Evolutionary conservation across 371 early-diverging fungal genomes (phyloP).

Genomic region (Rhizopus sp.): DNA sequence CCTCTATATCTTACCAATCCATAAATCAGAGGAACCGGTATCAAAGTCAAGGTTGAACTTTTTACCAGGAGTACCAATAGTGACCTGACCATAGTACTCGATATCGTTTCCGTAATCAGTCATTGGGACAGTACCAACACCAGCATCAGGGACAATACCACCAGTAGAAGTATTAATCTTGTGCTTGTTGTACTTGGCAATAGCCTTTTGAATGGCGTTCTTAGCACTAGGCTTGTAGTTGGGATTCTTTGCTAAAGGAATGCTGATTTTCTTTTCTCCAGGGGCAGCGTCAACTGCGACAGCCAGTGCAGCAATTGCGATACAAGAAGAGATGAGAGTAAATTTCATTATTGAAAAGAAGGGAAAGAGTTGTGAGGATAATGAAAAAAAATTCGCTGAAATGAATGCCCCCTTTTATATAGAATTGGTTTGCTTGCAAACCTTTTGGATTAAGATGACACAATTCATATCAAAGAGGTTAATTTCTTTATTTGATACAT

Average conservation of each 20-base stretch:
- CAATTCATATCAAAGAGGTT: too few species aligned
- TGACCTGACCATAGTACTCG: conserved; percentile 60
- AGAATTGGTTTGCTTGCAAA: not conserved
- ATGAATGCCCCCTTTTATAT: conserved; percentile 2
- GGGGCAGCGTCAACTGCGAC: conserved; percentile 17
- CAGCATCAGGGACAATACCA: conserved; percentile 9
- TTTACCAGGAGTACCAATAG: conserved; percentile 73
- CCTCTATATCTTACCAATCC: conserved; percentile 44
- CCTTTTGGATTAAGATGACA: too few species aligned
- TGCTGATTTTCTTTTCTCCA: conserved; percentile 7
- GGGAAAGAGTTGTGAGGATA: conserved; percentile 1
- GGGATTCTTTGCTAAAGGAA: conserved; percentile 20
- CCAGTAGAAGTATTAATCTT: not conserved
- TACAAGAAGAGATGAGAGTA: conserved; percentile 15
- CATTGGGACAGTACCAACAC: conserved; percentile 19
- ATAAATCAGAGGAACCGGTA: conserved; percentile 74
- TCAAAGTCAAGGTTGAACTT: conserved; percentile 69
- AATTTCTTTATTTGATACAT: too few species aligned
- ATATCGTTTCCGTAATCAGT: conserved; percentile 26
- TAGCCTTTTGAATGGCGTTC: conserved; percentile 16
- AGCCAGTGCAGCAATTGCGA: conserved; percentile 15
- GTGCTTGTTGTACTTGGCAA: conserved; percentile 16
- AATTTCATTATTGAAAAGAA: conserved; percentile 15
- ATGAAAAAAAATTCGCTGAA: not conserved
- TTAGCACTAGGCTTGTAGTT: conserved; percentile 22